These are phyloP conservation scores for Pichia sp. DNA, from an alignment of 1,139 yeast genomes.

Conservation along the genomic window DNA sequence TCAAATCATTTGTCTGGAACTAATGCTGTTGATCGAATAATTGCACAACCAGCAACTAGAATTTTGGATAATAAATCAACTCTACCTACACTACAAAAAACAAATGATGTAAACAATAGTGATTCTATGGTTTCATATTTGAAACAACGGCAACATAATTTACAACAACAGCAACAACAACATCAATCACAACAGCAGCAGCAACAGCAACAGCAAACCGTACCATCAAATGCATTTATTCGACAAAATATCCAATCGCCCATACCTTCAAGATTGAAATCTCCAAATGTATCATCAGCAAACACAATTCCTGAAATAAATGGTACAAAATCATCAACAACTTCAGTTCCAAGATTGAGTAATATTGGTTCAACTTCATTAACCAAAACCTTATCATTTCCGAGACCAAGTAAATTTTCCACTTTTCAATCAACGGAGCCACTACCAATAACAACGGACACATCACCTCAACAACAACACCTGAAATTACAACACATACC, in stretches of 20 bases:
- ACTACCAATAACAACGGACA: neutral
- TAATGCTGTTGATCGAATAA: neutral
- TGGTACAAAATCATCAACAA: neutral
- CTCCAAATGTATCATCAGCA: neutral
- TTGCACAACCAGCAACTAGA: neutral
- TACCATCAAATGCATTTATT: neutral
- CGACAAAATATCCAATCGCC: neutral
- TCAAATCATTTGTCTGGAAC: neutral
- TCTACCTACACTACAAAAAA: constrained; percentile 1
- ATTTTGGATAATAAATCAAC: neutral
- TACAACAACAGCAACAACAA: neutral
- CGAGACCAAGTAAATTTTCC: neutral
- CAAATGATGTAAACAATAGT: neutral
- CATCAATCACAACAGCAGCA: neutral
- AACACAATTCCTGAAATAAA: neutral
- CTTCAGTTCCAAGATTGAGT: neutral
- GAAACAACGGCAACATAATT: neutral
- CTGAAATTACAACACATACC: neutral
- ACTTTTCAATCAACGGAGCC: neutral
- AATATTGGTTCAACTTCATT: neutral
- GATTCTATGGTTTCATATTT: neutral
- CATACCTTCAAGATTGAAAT: neutral
- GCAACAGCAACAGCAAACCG: neutral
- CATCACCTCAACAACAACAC: neutral
- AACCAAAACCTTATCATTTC: neutral